Conservation (phyloP, 2,329 filamentous ascomycete genomes). For the Xylaria sp. region DNA sequence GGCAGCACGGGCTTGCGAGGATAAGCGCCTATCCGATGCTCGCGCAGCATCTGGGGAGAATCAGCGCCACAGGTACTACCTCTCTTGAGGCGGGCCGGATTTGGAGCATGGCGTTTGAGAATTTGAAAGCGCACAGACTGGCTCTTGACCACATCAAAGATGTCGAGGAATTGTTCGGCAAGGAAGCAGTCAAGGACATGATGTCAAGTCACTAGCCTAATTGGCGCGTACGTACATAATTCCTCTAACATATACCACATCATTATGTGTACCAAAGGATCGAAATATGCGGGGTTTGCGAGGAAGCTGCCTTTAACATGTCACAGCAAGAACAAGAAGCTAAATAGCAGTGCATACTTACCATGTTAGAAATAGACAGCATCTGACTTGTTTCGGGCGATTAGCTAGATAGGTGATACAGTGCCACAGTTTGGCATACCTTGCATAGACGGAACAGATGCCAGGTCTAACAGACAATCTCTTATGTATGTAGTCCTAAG, state of each 20-base stretch:
- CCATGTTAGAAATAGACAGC: too few relatives aligned
- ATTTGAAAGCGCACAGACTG: constrained; percentile 31
- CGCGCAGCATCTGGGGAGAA: constrained; percentile 40
- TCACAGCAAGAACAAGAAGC: too few relatives aligned
- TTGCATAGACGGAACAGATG: too few relatives aligned
- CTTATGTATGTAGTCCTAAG: too few relatives aligned
- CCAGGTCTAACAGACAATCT: too few relatives aligned
- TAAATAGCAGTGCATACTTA: too few relatives aligned
- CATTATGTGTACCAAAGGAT: background rate
- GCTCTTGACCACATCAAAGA: constrained; percentile 32
- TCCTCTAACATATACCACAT: background rate
- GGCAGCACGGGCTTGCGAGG: constrained; percentile 38
- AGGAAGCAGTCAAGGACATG: constrained; percentile 18
- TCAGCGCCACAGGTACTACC: constrained; percentile 41
- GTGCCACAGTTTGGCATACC: too few relatives aligned
- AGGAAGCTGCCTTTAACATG: too few relatives aligned
- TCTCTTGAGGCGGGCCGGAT: constrained; percentile 39
- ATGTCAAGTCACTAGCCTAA: background rate
- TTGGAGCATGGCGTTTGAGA: constrained; percentile 43
- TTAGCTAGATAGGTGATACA: too few relatives aligned
- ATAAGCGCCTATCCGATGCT: constrained; percentile 43
- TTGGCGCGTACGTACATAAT: background rate
- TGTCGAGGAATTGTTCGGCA: constrained; percentile 36
- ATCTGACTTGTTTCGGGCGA: too few relatives aligned
- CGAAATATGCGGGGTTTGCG: too few relatives aligned